phyloP scores from a whole-genome alignment of 2,329 filamentous ascomycete species.

The Coniosporium tulheliwenetii region DNA sequence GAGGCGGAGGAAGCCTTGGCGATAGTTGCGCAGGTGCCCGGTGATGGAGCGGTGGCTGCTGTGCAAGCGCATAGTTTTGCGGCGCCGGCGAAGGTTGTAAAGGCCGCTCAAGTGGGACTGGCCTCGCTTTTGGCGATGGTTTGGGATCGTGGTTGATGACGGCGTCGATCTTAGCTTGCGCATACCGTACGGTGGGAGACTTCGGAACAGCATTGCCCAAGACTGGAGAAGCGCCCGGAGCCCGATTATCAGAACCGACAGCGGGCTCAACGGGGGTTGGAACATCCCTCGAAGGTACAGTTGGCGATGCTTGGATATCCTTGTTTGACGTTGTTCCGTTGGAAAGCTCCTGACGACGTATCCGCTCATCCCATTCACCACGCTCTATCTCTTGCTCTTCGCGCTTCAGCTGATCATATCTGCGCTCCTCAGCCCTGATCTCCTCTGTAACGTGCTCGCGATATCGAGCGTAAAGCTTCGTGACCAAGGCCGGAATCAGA shows the following conservation, averaged over 20 bases:
- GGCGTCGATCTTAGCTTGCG: conserved; percentile 17
- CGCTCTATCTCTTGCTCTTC: conserved; percentile 57
- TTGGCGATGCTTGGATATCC: background rate
- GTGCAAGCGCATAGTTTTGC: background rate
- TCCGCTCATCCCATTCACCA: conserved; percentile 35
- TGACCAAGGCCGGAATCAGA: conserved; percentile 54
- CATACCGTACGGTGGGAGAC: conserved; percentile 10
- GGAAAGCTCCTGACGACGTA: conserved; percentile 4
- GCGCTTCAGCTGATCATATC: conserved; percentile 44
- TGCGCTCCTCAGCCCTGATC: conserved; percentile 60
- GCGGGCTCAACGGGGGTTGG: conserved; percentile 5
- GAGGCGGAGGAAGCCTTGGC: conserved; percentile 10
- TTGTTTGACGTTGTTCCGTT: background rate
- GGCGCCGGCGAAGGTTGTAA: background rate
- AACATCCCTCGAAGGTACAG: conserved; percentile 5
- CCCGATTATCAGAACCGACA: background rate
- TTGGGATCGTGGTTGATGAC: conserved; percentile 15
- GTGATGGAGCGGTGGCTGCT: conserved; percentile 3
- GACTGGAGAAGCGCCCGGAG: background rate
- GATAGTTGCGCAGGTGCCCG: conserved; percentile 9
- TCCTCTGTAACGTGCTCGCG: conserved; percentile 51
- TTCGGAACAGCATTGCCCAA: conserved; percentile 1
- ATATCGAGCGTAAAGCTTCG: conserved; percentile 62
- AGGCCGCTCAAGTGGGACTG: conserved; percentile 6
- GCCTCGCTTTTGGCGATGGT: conserved; percentile 15